Evolutionary conservation across 2,329 filamentous ascomycete genomes (phyloP).

Genomic region (Lasiodiplodia theobromae): DNA sequence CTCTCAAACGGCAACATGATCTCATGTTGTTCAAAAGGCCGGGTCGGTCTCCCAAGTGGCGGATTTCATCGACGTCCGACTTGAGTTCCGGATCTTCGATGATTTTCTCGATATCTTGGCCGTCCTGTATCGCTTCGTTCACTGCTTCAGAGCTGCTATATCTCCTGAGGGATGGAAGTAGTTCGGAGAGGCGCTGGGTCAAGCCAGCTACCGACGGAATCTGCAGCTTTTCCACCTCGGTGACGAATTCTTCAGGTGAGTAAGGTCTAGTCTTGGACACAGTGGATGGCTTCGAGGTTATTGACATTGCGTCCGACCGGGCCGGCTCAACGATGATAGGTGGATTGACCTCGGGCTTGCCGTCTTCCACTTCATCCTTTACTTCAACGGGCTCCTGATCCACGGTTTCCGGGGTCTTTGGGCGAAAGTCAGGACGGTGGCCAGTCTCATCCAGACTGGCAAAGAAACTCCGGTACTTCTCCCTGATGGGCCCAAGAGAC

Average conservation of each 20-base stretch:
- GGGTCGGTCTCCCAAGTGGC: constrained; percentile 22
- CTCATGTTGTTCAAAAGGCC: constrained; percentile 36
- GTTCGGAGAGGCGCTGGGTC: constrained; percentile 54
- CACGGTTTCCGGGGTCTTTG: constrained; percentile 23
- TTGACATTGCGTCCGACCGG: constrained; percentile 30
- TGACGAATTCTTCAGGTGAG: constrained; percentile 52
- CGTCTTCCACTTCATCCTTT: background rate
- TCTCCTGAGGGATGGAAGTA: constrained; percentile 53
- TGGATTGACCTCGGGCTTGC: background rate
- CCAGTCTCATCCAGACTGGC: constrained; percentile 48
- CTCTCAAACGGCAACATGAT: constrained; percentile 44
- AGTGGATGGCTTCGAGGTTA: constrained; percentile 10
- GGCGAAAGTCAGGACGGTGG: constrained; percentile 16
- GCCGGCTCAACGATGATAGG: constrained; percentile 12
- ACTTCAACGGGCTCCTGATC: background rate
- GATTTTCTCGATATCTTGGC: constrained; percentile 16
- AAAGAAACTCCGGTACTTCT: constrained; percentile 56
- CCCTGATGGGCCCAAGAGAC: constrained; percentile 47
- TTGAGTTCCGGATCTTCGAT: constrained; percentile 26
- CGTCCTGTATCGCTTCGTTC: constrained; percentile 45
- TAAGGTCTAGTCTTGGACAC: constrained; percentile 37
- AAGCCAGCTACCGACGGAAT: constrained; percentile 55
- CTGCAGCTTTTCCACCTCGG: constrained; percentile 54
- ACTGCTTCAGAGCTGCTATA: constrained; percentile 46
- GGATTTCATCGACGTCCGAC: constrained; percentile 23